Percentiles rank a stretch among this genome's conserved stretches.
phyloP scores from a whole-genome alignment of 1,284 basidiomycete genomes.

The Tilletia setariae region DNA sequence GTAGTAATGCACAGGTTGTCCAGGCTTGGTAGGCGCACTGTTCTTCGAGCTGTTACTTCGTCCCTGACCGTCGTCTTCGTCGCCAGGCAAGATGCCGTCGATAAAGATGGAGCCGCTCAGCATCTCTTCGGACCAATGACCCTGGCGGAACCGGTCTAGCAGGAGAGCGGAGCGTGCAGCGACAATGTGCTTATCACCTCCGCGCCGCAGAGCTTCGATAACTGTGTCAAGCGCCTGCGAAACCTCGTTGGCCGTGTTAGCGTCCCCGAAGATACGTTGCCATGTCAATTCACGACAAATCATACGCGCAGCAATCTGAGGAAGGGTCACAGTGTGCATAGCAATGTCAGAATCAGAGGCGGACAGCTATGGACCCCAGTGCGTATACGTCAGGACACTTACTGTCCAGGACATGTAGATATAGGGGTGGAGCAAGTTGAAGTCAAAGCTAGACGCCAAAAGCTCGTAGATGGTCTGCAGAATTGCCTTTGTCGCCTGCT shows the following conservation, averaged over 20 bases:
- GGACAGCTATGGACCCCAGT: too few relatives aligned
- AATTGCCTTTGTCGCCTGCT: slow-evolving; percentile 16
- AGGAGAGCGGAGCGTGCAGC: slow-evolving; percentile 19
- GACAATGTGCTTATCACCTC: slow-evolving; percentile 18
- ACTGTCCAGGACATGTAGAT: slow-evolving; percentile 21
- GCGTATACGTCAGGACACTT: too few relatives aligned
- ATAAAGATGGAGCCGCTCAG: slow-evolving; percentile 21
- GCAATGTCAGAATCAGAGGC: too few relatives aligned
- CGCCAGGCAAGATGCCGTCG: slow-evolving; percentile 23
- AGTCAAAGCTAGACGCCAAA: slow-evolving; percentile 19
- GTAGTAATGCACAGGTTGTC: slow-evolving; percentile 4
- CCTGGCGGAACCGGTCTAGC: slow-evolving; percentile 18
- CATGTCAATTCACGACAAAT: slow-evolving; percentile 18
- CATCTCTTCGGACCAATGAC: slow-evolving; percentile 18
- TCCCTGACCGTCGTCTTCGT: slow-evolving; percentile 15
- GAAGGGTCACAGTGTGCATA: too few relatives aligned
- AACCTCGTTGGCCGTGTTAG: slow-evolving; percentile 12
- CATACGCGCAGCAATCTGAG: slow-evolving; percentile 15
- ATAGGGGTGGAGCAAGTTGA: slow-evolving; percentile 23
- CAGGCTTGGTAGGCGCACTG: not conserved
- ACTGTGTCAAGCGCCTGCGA: slow-evolving; percentile 17
- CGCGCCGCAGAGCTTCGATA: slow-evolving; percentile 20
- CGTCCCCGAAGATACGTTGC: slow-evolving; percentile 15
- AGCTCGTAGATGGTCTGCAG: slow-evolving; percentile 18
- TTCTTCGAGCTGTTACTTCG: not conserved